Conservation (phyloP, 2,329 filamentous ascomycete genomes). For the Botryosphaeria dothidea region DNA sequence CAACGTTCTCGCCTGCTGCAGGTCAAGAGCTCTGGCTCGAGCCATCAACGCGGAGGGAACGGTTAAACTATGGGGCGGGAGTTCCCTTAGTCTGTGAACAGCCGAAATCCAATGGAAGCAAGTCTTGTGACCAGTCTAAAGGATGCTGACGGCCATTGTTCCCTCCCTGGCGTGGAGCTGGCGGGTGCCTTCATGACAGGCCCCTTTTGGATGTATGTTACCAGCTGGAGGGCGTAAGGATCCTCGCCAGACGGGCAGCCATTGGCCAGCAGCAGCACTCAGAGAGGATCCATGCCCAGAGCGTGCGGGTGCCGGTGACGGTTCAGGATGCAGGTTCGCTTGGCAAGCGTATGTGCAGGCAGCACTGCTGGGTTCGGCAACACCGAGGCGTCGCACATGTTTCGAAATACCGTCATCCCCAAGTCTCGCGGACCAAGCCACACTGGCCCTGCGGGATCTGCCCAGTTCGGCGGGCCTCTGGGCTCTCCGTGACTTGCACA, state of each 20-base stretch:
- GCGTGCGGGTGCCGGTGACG: background rate
- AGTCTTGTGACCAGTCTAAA: background rate
- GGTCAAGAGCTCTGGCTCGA: conserved; percentile 7
- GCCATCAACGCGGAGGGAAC: background rate
- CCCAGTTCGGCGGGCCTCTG: background rate
- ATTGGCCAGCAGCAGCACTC: background rate
- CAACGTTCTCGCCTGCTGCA: conserved; percentile 2
- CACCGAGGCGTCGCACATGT: conserved; percentile 14
- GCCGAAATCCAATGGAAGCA: background rate
- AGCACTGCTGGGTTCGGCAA: conserved; percentile 4
- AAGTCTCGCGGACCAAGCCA: background rate
- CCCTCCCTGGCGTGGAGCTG: conserved; percentile 3
- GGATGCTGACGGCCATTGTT: conserved; percentile 10
- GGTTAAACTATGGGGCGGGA: background rate
- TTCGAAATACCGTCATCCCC: conserved; percentile 2
- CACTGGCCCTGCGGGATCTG: background rate
- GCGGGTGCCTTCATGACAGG: background rate
- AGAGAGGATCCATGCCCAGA: conserved; percentile 4
- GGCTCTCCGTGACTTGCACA: conserved; percentile 1
- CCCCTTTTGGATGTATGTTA: background rate
- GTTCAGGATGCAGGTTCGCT: conserved; percentile 8
- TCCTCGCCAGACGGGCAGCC: background rate
- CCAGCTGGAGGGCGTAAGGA: background rate
- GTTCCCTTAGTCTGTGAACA: background rate
- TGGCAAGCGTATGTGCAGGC: conserved; percentile 10